A percentile compares a stretch with the other conserved stretches of the same genome.
Evolutionary conservation across 345 rosid genomes (phyloP).

Genomic region (Acer yangbiense): DNA sequence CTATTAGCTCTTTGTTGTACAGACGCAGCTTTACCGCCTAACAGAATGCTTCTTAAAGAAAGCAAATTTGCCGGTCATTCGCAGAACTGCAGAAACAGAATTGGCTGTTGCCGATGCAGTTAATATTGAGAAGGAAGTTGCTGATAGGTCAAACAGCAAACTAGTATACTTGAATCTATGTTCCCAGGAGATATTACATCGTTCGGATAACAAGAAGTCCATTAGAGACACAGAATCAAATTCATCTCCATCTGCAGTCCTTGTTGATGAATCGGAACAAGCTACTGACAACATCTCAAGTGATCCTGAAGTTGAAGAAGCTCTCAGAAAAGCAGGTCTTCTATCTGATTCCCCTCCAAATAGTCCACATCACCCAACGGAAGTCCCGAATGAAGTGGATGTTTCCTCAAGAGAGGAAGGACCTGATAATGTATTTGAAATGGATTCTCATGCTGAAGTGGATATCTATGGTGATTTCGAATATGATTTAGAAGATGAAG

Average conservation of each 20-base stretch:
- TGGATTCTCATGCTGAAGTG: constrained; percentile 56
- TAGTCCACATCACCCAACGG: constrained; percentile 55
- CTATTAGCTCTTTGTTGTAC: constrained; percentile 32
- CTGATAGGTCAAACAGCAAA: constrained; percentile 86
- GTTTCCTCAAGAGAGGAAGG: constrained; percentile 44
- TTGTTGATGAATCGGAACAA: constrained; percentile 39
- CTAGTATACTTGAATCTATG: constrained; percentile 86
- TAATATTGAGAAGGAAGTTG: constrained; percentile 80
- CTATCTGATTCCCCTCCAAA: constrained; percentile 87
- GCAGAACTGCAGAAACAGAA: constrained; percentile 88
- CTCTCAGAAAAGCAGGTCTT: constrained; percentile 88
- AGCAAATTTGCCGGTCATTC: constrained; percentile 60
- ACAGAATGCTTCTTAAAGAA: constrained; percentile 80
- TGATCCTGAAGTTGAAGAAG: constrained; percentile 56
- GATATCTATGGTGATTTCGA: constrained; percentile 91
- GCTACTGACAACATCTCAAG: constrained; percentile 34
- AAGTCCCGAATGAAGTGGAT: constrained; percentile 35
- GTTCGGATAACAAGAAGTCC: constrained; percentile 43
- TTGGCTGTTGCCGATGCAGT: constrained; percentile 97
- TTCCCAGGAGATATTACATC: constrained; percentile 78
- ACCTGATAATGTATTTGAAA: constrained; percentile 68
- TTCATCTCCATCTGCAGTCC: constrained; percentile 32
- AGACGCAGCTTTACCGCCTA: constrained; percentile 86
- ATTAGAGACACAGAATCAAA: constrained; percentile 35
- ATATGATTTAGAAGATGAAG: constrained; percentile 85